Percentiles rank a stretch among this genome's conserved stretches.
Evolutionary conservation across 176 grass and related monocot species (phyloP).

Genomic region (Areca catechu): DNA sequence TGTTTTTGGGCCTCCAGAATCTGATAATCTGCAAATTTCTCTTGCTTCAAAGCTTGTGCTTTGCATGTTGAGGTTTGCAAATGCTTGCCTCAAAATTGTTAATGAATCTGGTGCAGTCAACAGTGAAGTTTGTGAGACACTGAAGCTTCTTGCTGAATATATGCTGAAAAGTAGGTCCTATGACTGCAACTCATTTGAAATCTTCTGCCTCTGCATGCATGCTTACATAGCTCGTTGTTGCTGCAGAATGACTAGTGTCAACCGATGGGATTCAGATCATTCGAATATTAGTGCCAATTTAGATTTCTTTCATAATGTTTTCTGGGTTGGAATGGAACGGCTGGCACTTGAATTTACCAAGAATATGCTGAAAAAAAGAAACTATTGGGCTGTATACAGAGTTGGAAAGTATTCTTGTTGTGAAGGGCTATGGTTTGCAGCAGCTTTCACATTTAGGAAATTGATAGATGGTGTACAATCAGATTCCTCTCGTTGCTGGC

Average conservation of each 20-base stretch:
- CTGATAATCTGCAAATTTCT: constrained; percentile 1
- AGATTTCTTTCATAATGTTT: constrained; percentile 15
- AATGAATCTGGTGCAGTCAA: constrained; percentile 21
- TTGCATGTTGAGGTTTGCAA: constrained; percentile 43
- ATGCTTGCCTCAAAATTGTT: constrained; percentile 41
- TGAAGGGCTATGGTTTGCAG: constrained; percentile 72
- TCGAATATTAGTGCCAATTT: background rate
- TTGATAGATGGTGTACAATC: constrained; percentile 45
- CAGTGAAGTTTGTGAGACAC: constrained; percentile 27
- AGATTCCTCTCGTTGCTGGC: constrained; percentile 50
- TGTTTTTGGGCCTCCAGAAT: constrained; percentile 7
- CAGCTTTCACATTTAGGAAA: constrained; percentile 73
- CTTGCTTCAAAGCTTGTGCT: constrained; percentile 24
- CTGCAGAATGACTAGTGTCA: constrained; percentile 17
- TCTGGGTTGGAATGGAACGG: constrained; percentile 54
- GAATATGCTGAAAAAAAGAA: constrained; percentile 47
- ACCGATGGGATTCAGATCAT: constrained; percentile 16
- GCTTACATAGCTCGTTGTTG: constrained; percentile 18
- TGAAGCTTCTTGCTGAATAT: constrained; percentile 38
- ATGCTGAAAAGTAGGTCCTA: constrained; percentile 33
- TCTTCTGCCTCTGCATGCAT: constrained; percentile 43
- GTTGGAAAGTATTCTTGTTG: constrained; percentile 65
- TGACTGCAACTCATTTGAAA: constrained; percentile 46
- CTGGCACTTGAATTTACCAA: constrained; percentile 40
- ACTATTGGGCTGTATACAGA: constrained; percentile 77